Evolutionary conservation across 805 yeast species (phyloP).

Genomic region (Vanderwaltozyma verrucispora): DNA sequence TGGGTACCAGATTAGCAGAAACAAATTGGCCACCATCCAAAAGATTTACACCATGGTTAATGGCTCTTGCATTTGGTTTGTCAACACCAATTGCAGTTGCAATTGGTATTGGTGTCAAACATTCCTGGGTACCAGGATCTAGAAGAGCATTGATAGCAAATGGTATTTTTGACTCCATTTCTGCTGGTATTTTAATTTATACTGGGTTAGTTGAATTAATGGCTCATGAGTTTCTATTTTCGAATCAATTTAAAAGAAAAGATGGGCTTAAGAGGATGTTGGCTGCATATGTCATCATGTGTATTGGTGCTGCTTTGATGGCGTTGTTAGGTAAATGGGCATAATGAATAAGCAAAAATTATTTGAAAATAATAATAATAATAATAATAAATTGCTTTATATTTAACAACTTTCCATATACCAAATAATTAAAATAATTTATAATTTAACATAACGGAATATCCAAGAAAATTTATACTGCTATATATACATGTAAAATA

Average conservation of each 20-base stretch:
- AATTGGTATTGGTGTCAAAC: constrained; percentile 67
- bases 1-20: constrained; percentile 66
- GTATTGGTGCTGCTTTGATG: constrained; percentile 60
- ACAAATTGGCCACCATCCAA: constrained; percentile 39
- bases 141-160: constrained; percentile 50
- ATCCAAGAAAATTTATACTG: too few species aligned
- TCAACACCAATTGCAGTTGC: constrained; percentile 70
- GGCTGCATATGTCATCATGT: constrained; percentile 32
- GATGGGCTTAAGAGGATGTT: constrained; percentile 42
- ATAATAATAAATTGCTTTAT: too few species aligned
- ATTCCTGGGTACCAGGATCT: constrained; percentile 48
- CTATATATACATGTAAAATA: too few species aligned
- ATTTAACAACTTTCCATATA: too few species aligned
- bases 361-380: too few species aligned
- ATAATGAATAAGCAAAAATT: too few species aligned
- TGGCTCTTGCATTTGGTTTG: constrained; percentile 40
- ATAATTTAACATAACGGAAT: too few species aligned
- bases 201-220: constrained; percentile 69
- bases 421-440: too few species aligned
- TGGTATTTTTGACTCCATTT: constrained; percentile 65
- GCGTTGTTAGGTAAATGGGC: constrained; percentile 75
- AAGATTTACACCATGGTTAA: constrained; percentile 47
- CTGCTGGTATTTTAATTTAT: constrained; percentile 69
- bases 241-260: constrained; percentile 55
- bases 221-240: constrained; percentile 59